Base-by-base conservation (phyloP, 345 rosid genomes). In the Trapa incisa region DNA sequence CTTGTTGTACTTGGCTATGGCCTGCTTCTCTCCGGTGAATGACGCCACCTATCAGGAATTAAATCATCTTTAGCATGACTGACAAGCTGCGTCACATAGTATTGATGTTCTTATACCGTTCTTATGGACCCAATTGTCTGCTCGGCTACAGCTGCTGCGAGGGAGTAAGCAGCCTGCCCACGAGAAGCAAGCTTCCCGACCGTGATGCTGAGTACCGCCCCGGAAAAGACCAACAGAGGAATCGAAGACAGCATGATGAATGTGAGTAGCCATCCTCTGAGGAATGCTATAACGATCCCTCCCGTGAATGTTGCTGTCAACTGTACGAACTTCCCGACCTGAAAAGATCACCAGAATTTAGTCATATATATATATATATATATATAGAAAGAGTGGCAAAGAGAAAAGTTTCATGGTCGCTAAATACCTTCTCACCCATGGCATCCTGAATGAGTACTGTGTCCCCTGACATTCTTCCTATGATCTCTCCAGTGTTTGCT, bases 381-480 rank as follows among this genome's bases (percentile, higher is more conserved):
- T 41, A 41, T 41, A 41, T 41, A 41, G 43, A 4, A 41, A 41
- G 43, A 4, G 7, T 41, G 43, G 43, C 7, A 41, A 41, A 2
- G 60, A 33, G 29, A 1, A 54, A 22, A 54, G 8, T 17, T 54
- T 4, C 4, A 0, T 32, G 64, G 5, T 14, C 54, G n/a, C 66
- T 63, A 9, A 22, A 56, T 74, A 83, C 87, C 77, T 79, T 83
- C 68, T 80, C 87, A 6, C 87, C 87, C 72, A 83, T 78, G 53
- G 83, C 84, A 36, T 83, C 81, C 64, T 80, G 87, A 50, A 83
- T 83, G 4, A 83, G 83, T 47, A 79, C 77, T 8, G 80, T 83
- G 75, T 83, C 87, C 29, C 84, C 81, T 0, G 84, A 83, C 87
- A 83, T 80, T 67, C 87, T 80, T 22, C 79, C 80, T 8, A 78